A percentile compares a stretch with the other conserved stretches of the same genome.
Evolutionary conservation across 768 basidiomycete genomes (phyloP).

Genomic region (Leucocoprinus leucothites): DNA sequence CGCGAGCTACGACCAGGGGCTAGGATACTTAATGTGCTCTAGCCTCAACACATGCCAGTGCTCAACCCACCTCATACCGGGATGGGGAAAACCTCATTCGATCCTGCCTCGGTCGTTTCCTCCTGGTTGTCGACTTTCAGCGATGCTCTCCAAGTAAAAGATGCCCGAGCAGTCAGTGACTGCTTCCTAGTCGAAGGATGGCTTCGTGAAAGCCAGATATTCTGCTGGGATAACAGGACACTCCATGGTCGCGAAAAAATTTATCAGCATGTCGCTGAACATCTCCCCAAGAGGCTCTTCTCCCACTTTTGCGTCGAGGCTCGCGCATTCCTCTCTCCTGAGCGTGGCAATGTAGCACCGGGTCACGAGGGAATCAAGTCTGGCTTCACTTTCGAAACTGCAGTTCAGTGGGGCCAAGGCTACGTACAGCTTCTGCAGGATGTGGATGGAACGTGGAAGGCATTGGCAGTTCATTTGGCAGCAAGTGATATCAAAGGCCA

Average conservation of each 20-base stretch:
- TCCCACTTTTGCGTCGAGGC: slow-evolving; percentile 7
- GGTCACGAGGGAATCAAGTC: not conserved
- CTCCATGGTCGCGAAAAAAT: slow-evolving; percentile 5
- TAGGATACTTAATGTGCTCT: not conserved
- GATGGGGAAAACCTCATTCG: not conserved
- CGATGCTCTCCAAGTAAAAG: not conserved
- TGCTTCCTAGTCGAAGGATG: slow-evolving; percentile 3
- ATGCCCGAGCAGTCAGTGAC: not conserved
- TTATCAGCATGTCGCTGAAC: not conserved
- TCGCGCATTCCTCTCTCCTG: slow-evolving; percentile 3
- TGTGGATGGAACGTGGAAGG: slow-evolving; percentile 5
- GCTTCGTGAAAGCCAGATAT: slow-evolving; percentile 11
- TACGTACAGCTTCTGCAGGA: slow-evolving; percentile 3
- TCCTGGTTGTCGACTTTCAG: slow-evolving; percentile 4
- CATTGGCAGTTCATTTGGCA: not conserved
- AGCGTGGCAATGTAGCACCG: not conserved
- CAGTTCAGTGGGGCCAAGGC: slow-evolving; percentile 7
- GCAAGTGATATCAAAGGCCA: slow-evolving; percentile 5
- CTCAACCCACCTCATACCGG: not conserved
- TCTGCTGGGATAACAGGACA: slow-evolving; percentile 11
- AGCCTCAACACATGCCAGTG: not conserved
- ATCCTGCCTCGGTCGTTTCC: not conserved
- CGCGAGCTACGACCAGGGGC: too few relatives aligned
- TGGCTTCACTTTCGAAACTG: slow-evolving; percentile 10
- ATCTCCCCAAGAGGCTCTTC: not conserved